Evolutionary conservation across 192 early-diverging fungal genomes (phyloP).

Genomic region (Dissophora globulifera): DNA sequence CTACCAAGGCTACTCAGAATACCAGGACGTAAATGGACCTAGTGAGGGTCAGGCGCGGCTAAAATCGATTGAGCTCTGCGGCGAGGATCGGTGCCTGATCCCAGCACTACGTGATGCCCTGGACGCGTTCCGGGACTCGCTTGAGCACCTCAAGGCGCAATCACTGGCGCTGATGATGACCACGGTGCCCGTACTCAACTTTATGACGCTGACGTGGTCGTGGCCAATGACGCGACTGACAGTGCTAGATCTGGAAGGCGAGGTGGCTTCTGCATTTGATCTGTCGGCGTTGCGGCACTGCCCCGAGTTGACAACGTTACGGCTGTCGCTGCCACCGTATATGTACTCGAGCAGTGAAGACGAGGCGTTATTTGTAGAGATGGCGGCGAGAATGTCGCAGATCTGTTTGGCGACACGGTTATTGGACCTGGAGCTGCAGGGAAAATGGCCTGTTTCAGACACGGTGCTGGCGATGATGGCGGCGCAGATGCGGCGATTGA

Average conservation of each 20-base stretch:
- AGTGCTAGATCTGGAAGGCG: slow-evolving; percentile 38
- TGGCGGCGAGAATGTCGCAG: slow-evolving; percentile 16
- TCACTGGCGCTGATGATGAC: slow-evolving; percentile 27
- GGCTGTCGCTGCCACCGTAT: slow-evolving; percentile 27
- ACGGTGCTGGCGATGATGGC: slow-evolving; percentile 18
- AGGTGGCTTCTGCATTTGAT: slow-evolving; percentile 33
- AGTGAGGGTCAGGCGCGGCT: neutral
- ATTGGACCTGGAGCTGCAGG: slow-evolving; percentile 33
- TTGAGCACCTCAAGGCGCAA: slow-evolving; percentile 26
- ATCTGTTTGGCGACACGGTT: slow-evolving; percentile 27
- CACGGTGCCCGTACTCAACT: neutral
- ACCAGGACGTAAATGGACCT: too few species aligned
- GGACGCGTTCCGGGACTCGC: slow-evolving; percentile 42
- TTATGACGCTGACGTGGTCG: slow-evolving; percentile 20
- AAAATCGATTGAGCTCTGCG: slow-evolving; percentile 37
- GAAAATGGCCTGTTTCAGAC: slow-evolving; percentile 47
- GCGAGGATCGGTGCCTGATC: slow-evolving; percentile 30
- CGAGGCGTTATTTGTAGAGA: slow-evolving; percentile 10
- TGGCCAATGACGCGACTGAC: slow-evolving; percentile 24
- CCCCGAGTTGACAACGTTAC: slow-evolving; percentile 15
- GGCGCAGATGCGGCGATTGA: slow-evolving; percentile 18
- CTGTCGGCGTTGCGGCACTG: slow-evolving; percentile 21
- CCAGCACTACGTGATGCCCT: slow-evolving; percentile 26
- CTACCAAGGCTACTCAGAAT: too few species aligned
- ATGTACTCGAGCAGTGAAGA: slow-evolving; percentile 46